Conservation (phyloP, 306 rosid genomes). For the Macrotyloma uniflorum region DNA sequence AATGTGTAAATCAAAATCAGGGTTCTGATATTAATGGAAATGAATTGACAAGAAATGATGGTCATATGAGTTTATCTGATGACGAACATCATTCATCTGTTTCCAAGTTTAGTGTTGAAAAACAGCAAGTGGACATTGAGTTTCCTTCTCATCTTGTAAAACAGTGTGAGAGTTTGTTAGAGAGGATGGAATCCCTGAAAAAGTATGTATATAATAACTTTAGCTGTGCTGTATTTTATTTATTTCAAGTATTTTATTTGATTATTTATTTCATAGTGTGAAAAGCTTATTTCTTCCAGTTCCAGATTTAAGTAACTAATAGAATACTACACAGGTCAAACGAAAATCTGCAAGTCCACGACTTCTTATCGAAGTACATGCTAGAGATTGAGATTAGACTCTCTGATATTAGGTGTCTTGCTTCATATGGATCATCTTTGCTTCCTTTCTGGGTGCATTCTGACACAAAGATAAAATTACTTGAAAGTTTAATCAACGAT, state of each 20-base stretch:
- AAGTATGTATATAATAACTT: slow-evolving; percentile 50
- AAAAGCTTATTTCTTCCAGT: background rate
- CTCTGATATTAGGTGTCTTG: slow-evolving; percentile 73
- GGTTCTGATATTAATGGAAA: slow-evolving; percentile 44
- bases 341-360: slow-evolving; percentile 46
- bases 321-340: slow-evolving; percentile 59
- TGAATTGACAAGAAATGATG: slow-evolving; percentile 39
- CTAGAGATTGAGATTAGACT: slow-evolving; percentile 86
- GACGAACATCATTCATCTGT: slow-evolving; percentile 31
- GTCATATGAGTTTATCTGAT: slow-evolving; percentile 23
- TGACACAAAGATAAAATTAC: slow-evolving; percentile 63
- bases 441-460: slow-evolving; percentile 93
- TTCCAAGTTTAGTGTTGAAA: slow-evolving; percentile 45
- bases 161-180: slow-evolving; percentile 64
- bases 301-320: background rate
- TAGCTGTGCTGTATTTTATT: slow-evolving; percentile 12
- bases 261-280: slow-evolving; percentile 10
- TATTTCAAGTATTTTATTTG: slow-evolving; percentile 21
- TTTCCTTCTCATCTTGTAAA: slow-evolving; percentile 58
- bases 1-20: slow-evolving; percentile 47
- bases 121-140: slow-evolving; percentile 48
- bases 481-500: slow-evolving; percentile 65
- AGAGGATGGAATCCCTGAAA: slow-evolving; percentile 67
- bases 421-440: slow-evolving; percentile 65
- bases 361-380: slow-evolving; percentile 54